Evolutionary conservation across 495 filamentous ascomycete species (phyloP).

Genomic region (Daldinia decipiens): DNA sequence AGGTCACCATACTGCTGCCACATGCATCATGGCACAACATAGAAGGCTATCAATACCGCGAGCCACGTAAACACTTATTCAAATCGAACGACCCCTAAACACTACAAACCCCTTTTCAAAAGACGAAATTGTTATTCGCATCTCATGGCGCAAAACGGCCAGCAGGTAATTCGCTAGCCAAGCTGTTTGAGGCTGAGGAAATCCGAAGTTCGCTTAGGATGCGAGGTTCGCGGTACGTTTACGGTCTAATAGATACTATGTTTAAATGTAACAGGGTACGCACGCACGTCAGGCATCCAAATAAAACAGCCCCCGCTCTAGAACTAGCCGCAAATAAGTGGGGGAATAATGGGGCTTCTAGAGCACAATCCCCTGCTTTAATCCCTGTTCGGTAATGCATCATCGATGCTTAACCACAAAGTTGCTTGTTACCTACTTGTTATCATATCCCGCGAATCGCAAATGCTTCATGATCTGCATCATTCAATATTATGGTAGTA

Average conservation of each 20-base stretch:
- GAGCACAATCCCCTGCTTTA: not conserved
- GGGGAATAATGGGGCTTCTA: not conserved
- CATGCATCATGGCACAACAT: not conserved
- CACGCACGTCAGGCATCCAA: not conserved
- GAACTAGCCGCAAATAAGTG: not conserved
- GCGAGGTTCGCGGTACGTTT: constrained; percentile 16
- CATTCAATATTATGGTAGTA: not conserved
- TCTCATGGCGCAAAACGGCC: not conserved
- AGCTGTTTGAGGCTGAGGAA: constrained; percentile 13
- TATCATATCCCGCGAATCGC: constrained; percentile 10
- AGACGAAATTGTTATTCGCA: not conserved
- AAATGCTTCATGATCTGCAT: constrained; percentile 23
- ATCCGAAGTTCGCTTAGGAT: constrained; percentile 32
- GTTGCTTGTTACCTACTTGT: not conserved
- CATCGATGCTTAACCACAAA: constrained; percentile 4
- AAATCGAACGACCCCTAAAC: not conserved
- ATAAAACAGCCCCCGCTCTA: not conserved
- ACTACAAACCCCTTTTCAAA: not conserved
- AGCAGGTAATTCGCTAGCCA: not conserved
- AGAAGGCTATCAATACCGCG: not conserved
- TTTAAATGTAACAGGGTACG: not conserved
- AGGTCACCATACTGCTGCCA: not conserved
- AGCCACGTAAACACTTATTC: not conserved
- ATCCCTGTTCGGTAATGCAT: constrained; percentile 2
- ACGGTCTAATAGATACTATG: not conserved